These are phyloP conservation scores for Scheffersomyces illinoinensis DNA, from an alignment of 1,139 yeast species.

Conservation along the genomic window DNA sequence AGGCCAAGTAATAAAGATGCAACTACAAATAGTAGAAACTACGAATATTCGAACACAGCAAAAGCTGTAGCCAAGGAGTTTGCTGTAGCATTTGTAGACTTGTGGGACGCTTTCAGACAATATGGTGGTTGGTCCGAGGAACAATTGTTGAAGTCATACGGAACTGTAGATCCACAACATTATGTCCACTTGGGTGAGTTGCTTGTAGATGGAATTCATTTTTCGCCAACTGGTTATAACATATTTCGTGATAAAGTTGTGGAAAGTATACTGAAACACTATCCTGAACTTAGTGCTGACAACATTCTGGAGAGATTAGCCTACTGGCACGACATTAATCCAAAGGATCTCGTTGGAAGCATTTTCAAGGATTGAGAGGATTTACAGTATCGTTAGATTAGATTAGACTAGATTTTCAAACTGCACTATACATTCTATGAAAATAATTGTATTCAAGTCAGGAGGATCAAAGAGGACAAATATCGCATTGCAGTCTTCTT, in stretches of 20 bases:
- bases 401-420: neutral
- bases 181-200: conserved; percentile 17
- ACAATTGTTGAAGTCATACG: conserved; percentile 8
- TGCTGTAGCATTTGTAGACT: conserved; percentile 53
- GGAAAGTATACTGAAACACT: conserved; percentile 35
- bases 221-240: conserved; percentile 58
- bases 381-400: no score
- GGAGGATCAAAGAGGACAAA: no score
- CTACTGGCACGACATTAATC: conserved; percentile 16
- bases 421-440: neutral
- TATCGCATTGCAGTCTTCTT: neutral
- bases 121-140: conserved; percentile 20
- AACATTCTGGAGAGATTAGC: conserved; percentile 34
- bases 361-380: neutral
- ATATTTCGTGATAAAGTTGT: conserved; percentile 48
- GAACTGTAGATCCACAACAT: conserved; percentile 1
- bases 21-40: conserved; percentile 28
- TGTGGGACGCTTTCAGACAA: conserved; percentile 46
- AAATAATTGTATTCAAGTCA: no score
- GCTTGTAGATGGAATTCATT: conserved; percentile 67
- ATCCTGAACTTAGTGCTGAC: conserved; percentile 50
- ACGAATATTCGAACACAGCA: conserved; percentile 52
- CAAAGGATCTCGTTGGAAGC: conserved; percentile 2
- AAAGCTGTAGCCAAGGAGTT: conserved; percentile 43
- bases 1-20: conserved; percentile 13